These are phyloP conservation scores for Cornus suecica DNA, from an alignment of 148 eudicot genomes.

Conservation along the genomic window DNA sequence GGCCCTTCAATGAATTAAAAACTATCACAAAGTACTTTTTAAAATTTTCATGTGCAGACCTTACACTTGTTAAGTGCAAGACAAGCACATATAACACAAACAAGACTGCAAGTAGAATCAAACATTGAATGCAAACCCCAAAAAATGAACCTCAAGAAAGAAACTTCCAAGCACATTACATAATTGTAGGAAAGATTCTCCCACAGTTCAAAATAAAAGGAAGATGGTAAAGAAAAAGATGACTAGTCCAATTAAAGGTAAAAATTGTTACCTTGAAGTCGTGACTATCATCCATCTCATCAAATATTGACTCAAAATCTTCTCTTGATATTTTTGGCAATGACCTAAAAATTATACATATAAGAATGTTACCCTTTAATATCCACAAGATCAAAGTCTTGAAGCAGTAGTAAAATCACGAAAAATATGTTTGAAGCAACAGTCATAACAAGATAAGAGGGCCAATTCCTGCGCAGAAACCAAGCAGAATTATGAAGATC, in stretches of 20 bases:
- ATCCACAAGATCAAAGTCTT: constrained; percentile 4
- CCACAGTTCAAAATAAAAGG: not conserved
- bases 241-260: not conserved
- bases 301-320: constrained; percentile 81
- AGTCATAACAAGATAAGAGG: not conserved
- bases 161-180: not conserved
- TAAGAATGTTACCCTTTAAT: not conserved
- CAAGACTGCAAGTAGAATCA: not conserved
- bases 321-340: constrained; percentile 82
- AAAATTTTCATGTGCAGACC: not conserved
- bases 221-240: not conserved
- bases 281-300: constrained; percentile 78
- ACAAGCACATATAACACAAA: not conserved
- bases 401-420: not conserved
- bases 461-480: not conserved
- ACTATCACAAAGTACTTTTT: not conserved
- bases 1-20: not conserved
- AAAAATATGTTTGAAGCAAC: constrained; percentile 1
- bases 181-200: not conserved
- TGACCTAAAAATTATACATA: constrained; percentile 43
- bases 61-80: not conserved
- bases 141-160: not conserved
- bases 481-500: not conserved
- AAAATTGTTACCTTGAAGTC: constrained; percentile 64
- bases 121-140: not conserved